Evolutionary conservation across 2,329 filamentous ascomycete species (phyloP), one percentile per base, ranked within the genome.

Genomic region (Beauveria scarabaeidicola): DNA sequence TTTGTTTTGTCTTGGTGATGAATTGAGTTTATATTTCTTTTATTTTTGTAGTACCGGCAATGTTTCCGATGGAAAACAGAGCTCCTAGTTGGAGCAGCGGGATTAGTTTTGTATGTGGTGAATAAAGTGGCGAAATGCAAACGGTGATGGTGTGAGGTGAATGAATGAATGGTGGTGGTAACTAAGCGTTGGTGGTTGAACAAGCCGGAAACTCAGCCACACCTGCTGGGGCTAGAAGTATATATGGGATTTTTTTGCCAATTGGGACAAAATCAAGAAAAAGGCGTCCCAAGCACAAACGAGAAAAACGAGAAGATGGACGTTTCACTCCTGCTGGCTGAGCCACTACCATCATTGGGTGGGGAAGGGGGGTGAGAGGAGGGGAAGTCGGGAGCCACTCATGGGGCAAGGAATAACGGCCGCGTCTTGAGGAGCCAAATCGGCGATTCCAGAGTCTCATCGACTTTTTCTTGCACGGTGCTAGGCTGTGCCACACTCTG

Each of bases 181-280:
- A 36, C 32, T 36, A 36, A 36, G 32, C 32, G 32, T 36, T 36
- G 11, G n/a, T 44, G 23, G 52, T 44, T 17, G 52, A 32, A 32
- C 29, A 38, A 23, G 25, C 23, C 29, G 25, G 10, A 36, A 36
- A n/a, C 40, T 17, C 43, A 58, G 55, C 55, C 55, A 58, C 55
- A 58, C 25, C 8, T 51, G 32, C 46, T 58, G 36, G 43, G 55
- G 55, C 41, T 38, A 47, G 25, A 43, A 43, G 32, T 51, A 50
- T 58, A 58, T 58, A 58, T 58, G 55, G 46, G 19, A 57, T 57
- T 57, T 57, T 15, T 57, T 50, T 10, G 15, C 21, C 8, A 57
- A 57, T 27, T 57, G 44, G 54, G 44, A 40, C 43, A 50, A 47
- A 48, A 15, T 19, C 21, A 40, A 40, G 23, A 23, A 25, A 43